Percentiles rank a stretch among this genome's conserved stretches.
Evolutionary conservation across 2,329 filamentous ascomycete genomes (phyloP).

Genomic region (Ophiosphaerella herpotricha): DNA sequence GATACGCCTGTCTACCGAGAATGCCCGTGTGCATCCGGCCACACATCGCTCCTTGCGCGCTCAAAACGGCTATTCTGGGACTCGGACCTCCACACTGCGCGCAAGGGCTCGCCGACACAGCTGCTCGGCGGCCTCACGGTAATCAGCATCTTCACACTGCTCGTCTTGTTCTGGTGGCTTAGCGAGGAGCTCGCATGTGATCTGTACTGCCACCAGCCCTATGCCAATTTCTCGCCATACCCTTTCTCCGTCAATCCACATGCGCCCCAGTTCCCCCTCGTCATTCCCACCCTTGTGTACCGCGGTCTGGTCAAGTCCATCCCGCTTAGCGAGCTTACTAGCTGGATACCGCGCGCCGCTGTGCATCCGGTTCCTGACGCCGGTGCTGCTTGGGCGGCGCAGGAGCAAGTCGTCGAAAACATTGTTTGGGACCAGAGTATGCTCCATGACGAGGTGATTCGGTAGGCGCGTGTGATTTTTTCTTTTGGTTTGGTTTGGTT

Average conservation of each 20-base stretch:
- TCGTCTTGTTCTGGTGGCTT: conserved; percentile 55
- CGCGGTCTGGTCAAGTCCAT: conserved; percentile 32
- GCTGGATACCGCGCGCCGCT: conserved; percentile 39
- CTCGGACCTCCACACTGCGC: conserved; percentile 19
- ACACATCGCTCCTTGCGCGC: conserved; percentile 24
- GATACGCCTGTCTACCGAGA: conserved; percentile 15
- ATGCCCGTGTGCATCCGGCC: conserved; percentile 25
- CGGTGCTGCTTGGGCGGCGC: conserved; percentile 12
- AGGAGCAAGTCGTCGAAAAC: conserved; percentile 16
- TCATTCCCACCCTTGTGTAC: conserved; percentile 60
- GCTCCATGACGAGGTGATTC: conserved; percentile 26
- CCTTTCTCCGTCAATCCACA: conserved; percentile 57
- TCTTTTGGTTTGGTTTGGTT: conserved; percentile 7
- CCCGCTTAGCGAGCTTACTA: conserved; percentile 9
- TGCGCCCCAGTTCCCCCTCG: conserved; percentile 60
- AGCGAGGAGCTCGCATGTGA: conserved; percentile 56
- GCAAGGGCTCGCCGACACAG: conserved; percentile 11
- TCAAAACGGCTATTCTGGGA: conserved; percentile 37
- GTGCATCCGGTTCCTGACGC: neutral
- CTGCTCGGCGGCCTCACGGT: conserved; percentile 43
- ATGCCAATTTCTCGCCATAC: conserved; percentile 52
- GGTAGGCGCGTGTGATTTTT: conserved; percentile 9
- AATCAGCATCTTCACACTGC: conserved; percentile 47
- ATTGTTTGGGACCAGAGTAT: conserved; percentile 30
- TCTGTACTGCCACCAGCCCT: conserved; percentile 56